Percentiles rank a stretch among this genome's conserved stretches.
These are phyloP conservation scores for Wickerhamomyces hampshirensis DNA, from an alignment of 805 yeast genomes.

Conservation along the genomic window DNA sequence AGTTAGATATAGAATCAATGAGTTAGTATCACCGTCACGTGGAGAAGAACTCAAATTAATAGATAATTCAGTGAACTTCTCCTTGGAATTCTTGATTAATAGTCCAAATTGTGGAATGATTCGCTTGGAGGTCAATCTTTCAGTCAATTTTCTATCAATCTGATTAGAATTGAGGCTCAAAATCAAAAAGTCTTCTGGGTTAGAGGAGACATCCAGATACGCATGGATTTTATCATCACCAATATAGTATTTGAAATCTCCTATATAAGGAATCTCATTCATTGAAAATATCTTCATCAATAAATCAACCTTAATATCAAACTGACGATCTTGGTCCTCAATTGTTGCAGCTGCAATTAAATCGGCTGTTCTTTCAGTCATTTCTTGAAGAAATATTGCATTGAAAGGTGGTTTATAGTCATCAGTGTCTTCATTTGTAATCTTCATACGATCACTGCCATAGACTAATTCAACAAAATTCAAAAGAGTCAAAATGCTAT, in stretches of 20 bases:
- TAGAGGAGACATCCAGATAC: slow-evolving; percentile 75
- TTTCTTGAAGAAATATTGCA: slow-evolving; percentile 52
- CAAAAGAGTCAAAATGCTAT: slow-evolving; percentile 19
- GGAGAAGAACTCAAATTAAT: slow-evolving; percentile 4
- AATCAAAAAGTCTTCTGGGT: slow-evolving; percentile 18
- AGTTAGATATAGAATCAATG: slow-evolving; percentile 3
- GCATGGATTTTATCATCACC: slow-evolving; percentile 61
- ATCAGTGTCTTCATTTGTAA: too few species aligned
- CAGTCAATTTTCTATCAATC: slow-evolving; percentile 6
- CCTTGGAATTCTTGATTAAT: slow-evolving; percentile 4
- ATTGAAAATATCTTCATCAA: slow-evolving; percentile 31
- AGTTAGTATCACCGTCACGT: slow-evolving; percentile 1
- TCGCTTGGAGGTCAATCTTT: not conserved
- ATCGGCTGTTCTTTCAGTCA: slow-evolving; percentile 67
- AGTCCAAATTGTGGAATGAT: slow-evolving; percentile 7
- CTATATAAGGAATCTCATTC: slow-evolving; percentile 55
- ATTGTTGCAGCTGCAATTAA: slow-evolving; percentile 57
- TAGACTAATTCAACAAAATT: slow-evolving; percentile 22
- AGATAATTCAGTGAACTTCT: slow-evolving; percentile 3
- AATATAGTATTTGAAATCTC: slow-evolving; percentile 65
- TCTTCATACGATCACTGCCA: slow-evolving; percentile 22
- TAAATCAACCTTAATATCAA: slow-evolving; percentile 25
- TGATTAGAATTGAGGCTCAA: slow-evolving; percentile 12
- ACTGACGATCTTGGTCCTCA: slow-evolving; percentile 25
- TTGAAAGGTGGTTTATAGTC: slow-evolving; percentile 30